Conservation (phyloP, 1,139 yeast genomes). For the Geotrichum europaeum region DNA sequence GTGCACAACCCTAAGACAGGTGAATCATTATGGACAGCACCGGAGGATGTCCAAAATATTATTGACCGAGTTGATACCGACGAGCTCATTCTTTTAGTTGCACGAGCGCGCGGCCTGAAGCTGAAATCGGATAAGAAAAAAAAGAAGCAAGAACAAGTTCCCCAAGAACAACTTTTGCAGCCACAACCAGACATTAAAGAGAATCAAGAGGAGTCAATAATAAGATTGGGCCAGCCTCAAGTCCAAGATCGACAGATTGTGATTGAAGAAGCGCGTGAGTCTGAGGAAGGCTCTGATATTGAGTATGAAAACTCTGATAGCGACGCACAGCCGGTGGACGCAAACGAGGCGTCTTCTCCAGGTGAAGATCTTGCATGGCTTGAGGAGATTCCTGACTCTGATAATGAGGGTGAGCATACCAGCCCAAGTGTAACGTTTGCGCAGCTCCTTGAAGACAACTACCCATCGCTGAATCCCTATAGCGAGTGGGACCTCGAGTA, state of each 20-base stretch:
- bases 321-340: conserved; percentile 15
- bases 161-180: neutral
- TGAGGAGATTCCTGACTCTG: conserved; percentile 17
- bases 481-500: conserved; percentile 46
- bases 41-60: conserved; percentile 32
- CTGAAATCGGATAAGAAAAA: conserved; percentile 20
- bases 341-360: conserved; percentile 15
- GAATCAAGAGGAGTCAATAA: conserved; percentile 11
- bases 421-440: conserved; percentile 11
- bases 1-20: conserved; percentile 36
- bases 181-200: neutral
- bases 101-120: conserved; percentile 44
- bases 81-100: conserved; percentile 38
- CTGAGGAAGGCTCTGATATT: conserved; percentile 17
- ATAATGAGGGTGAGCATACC: conserved; percentile 20
- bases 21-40: conserved; percentile 38
- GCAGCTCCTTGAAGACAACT: conserved; percentile 4
- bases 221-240: neutral
- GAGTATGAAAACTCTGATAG: conserved; percentile 20
- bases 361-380: conserved; percentile 18
- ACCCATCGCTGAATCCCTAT: conserved; percentile 36
- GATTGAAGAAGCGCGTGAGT: conserved; percentile 14
- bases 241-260: conserved; percentile 8
- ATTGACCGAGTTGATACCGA: conserved; percentile 35
- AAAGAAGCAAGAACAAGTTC: conserved; percentile 13